Conservation (phyloP, 1,284 basidiomycete genomes). For the Amylostereum chailletii region DNA sequence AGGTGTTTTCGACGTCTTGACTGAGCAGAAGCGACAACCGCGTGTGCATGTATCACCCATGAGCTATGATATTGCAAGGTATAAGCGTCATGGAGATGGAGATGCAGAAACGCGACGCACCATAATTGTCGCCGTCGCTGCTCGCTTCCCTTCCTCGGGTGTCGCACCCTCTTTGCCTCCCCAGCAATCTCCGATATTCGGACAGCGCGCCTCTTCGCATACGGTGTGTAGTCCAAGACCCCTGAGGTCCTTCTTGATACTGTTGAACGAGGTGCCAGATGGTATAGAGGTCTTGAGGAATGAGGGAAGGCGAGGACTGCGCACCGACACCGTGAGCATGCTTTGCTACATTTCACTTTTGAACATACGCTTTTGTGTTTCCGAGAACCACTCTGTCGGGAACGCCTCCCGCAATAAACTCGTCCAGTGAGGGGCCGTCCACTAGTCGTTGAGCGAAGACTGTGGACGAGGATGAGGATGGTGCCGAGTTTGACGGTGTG, state of each 20-base stretch:
- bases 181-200: slow-evolving; percentile 99
- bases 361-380: slow-evolving; percentile 63
- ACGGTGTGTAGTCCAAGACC: slow-evolving; percentile 92
- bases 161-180: slow-evolving; percentile 78
- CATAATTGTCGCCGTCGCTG: slow-evolving; percentile 99
- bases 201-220: slow-evolving; percentile 98
- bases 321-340: neutral
- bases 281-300: slow-evolving; percentile 94
- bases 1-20: slow-evolving; percentile 88
- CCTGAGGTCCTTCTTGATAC: slow-evolving; percentile 92
- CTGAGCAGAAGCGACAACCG: slow-evolving; percentile 95
- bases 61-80: slow-evolving; percentile 40
- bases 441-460: slow-evolving; percentile 54
- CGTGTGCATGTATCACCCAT: slow-evolving; percentile 99
- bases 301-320: slow-evolving; percentile 81
- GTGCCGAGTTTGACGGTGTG: slow-evolving; percentile 28
- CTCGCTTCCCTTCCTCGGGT: slow-evolving; percentile 66
- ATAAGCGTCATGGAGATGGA: neutral
- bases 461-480: slow-evolving; percentile 30
- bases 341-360: neutral
- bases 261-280: slow-evolving; percentile 80
- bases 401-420: slow-evolving; percentile 69
- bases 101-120: slow-evolving; percentile 31
- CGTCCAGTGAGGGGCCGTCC: slow-evolving; percentile 73
- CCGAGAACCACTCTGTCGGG: slow-evolving; percentile 69